A percentile compares a stretch with the other conserved stretches of the same genome.
These are phyloP conservation scores for Rhizopogon rudus DNA, from an alignment of 768 basidiomycete species.

Conservation along the genomic window DNA sequence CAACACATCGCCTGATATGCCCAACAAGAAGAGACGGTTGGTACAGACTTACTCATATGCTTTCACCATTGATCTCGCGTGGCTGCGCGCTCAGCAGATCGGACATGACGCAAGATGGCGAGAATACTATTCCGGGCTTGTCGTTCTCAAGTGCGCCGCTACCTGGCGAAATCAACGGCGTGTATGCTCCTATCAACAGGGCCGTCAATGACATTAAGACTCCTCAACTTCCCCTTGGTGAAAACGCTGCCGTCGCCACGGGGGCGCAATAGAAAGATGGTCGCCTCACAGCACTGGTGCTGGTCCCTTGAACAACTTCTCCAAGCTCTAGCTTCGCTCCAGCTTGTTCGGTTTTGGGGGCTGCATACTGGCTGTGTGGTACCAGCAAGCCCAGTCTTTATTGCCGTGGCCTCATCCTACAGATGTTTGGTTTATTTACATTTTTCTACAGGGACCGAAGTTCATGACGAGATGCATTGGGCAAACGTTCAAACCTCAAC, in stretches of 20 bases:
- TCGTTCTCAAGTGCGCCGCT: conserved; percentile 26
- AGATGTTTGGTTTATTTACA: conserved; percentile 27
- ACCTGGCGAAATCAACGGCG: conserved; percentile 30
- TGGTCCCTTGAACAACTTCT: conserved; percentile 1
- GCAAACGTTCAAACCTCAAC: conserved; percentile 7
- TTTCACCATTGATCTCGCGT: conserved; percentile 25
- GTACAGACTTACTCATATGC: conserved; percentile 28
- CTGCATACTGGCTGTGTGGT: not conserved
- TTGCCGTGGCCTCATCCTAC: conserved; percentile 9
- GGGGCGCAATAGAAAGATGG: conserved; percentile 27
- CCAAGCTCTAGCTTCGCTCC: conserved; percentile 2
- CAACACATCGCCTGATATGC: conserved; percentile 61
- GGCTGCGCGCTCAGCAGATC: conserved; percentile 38
- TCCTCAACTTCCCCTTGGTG: conserved; percentile 56
- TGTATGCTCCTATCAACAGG: conserved; percentile 37
- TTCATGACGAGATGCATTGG: conserved; percentile 15
- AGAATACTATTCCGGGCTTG: conserved; percentile 33
- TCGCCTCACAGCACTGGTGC: conserved; percentile 2
- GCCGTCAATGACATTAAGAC: conserved; percentile 45
- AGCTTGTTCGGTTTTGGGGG: conserved; percentile 1
- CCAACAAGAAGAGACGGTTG: conserved; percentile 81
- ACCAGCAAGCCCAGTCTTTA: conserved; percentile 11
- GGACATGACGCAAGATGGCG: conserved; percentile 33
- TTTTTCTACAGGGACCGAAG: conserved; percentile 26
- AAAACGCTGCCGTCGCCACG: conserved; percentile 53